These are phyloP conservation scores for Gypsophila paniculata DNA, from an alignment of 179 eudicot species.

Conservation along the genomic window DNA sequence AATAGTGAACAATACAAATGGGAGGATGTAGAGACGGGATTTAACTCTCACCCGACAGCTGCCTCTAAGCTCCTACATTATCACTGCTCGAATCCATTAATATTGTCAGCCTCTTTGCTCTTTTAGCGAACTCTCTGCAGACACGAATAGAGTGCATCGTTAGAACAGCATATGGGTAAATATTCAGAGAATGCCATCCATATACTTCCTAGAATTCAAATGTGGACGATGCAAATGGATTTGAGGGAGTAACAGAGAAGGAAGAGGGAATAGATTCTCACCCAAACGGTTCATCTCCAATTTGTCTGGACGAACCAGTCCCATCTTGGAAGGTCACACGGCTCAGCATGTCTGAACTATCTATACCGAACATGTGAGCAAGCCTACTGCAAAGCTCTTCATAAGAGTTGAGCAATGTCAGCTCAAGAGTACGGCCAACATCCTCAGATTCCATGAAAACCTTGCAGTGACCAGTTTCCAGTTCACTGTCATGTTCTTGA, in stretches of 20 bases:
- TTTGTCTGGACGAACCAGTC: constrained; percentile 42
- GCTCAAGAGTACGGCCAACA: constrained; percentile 68
- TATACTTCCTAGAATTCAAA: neutral
- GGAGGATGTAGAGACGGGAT: neutral
- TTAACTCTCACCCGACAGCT: constrained; percentile 30
- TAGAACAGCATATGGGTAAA: no score
- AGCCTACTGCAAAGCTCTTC: constrained; percentile 57
- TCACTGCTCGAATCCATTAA: constrained; percentile 50
- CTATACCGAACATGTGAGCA: constrained; percentile 51
- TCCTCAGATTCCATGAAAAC: constrained; percentile 71
- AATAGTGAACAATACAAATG: neutral
- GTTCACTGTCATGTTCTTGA: constrained; percentile 37
- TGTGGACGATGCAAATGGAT: neutral
- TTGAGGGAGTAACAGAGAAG: neutral
- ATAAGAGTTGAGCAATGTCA: constrained; percentile 43
- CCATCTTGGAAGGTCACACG: constrained; percentile 52
- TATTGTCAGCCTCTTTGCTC: constrained; percentile 58
- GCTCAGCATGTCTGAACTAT: constrained; percentile 52
- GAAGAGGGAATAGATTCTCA: constrained; percentile 19
- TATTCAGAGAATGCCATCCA: no score
- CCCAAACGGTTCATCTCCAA: constrained; percentile 75
- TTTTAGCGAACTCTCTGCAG: constrained; percentile 61
- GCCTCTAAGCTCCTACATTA: constrained; percentile 43
- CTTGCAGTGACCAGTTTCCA: constrained; percentile 65
- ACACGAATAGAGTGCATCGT: neutral